Evolutionary conservation across 2,329 filamentous ascomycete species (phyloP).

Genomic region (Drechslerella stenobrocha): DNA sequence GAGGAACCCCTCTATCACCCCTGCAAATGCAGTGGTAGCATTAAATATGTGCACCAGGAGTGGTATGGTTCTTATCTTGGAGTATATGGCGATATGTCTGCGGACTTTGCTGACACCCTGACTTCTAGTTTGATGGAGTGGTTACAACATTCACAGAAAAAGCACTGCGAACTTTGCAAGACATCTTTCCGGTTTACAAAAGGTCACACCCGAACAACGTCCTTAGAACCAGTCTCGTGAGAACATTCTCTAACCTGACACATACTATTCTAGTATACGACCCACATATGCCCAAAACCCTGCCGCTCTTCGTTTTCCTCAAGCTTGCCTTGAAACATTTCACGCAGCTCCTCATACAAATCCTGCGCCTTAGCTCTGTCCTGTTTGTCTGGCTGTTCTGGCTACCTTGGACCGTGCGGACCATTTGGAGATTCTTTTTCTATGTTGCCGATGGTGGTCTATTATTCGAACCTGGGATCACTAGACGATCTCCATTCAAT

Average conservation of each 20-base stretch:
- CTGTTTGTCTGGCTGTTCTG: constrained; percentile 83
- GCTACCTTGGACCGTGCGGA: constrained; percentile 86
- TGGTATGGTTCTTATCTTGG: constrained; percentile 59
- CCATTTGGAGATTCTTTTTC: constrained; percentile 90
- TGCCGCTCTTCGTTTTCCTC: constrained; percentile 79
- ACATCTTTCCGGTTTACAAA: constrained; percentile 98
- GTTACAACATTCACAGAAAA: constrained; percentile 98
- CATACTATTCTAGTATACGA: constrained; percentile 66
- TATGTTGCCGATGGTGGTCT: constrained; percentile 83
- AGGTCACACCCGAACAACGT: constrained; percentile 53
- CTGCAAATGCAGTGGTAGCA: constrained; percentile 98
- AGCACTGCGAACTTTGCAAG: constrained; percentile 99
- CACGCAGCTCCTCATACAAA: constrained; percentile 71
- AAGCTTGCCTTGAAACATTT: constrained; percentile 75
- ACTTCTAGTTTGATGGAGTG: constrained; percentile 79
- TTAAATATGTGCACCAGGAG: constrained; percentile 97
- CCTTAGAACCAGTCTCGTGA: not conserved
- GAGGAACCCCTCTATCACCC: constrained; percentile 92
- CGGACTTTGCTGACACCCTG: not conserved
- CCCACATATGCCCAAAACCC: constrained; percentile 82
- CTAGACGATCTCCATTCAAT: constrained; percentile 16
- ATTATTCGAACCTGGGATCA: constrained; percentile 25
- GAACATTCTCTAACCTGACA: not conserved
- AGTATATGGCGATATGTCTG: not conserved
- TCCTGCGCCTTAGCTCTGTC: constrained; percentile 77